Percentiles rank a stretch among this genome's conserved stretches.
phyloP scores from a whole-genome alignment of 1,284 basidiomycete species.

The Pseudozyma pruni region DNA sequence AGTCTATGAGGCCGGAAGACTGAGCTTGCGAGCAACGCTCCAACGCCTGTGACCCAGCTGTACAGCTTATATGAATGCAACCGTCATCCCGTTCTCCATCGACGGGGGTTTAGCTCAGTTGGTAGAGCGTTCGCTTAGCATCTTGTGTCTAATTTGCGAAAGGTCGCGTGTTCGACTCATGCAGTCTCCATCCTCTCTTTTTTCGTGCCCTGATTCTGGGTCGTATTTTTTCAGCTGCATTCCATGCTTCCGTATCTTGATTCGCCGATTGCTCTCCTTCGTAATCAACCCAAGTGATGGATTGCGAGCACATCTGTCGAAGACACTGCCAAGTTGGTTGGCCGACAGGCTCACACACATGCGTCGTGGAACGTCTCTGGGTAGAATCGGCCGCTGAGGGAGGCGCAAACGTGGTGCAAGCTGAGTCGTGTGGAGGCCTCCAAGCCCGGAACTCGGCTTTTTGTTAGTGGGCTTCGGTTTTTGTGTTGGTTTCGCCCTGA shows the following conservation, averaged over 20 bases:
- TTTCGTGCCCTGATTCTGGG: background rate
- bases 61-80: too few relatives aligned
- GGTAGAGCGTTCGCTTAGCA: constrained; percentile 58
- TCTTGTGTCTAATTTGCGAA: constrained; percentile 39
- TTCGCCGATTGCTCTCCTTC: too few relatives aligned
- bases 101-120: constrained; percentile 54
- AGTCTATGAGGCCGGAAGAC: too few relatives aligned
- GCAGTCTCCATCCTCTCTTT: constrained; percentile 40
- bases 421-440: constrained; percentile 19
- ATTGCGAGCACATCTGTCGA: too few relatives aligned
- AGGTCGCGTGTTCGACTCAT: constrained; percentile 58
- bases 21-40: too few relatives aligned
- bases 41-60: too few relatives aligned
- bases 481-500: constrained; percentile 9
- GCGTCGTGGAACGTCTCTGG: too few relatives aligned
- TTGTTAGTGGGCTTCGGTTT: background rate
- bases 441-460: constrained; percentile 25
- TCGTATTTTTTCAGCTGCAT: background rate
- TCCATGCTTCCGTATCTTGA: too few relatives aligned
- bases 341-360: too few relatives aligned
- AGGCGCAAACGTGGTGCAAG: background rate
- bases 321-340: too few relatives aligned
- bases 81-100: background rate
- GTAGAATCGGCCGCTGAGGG: too few relatives aligned
- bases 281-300: too few relatives aligned